Conservation (phyloP, 2,329 filamentous ascomycete species). For the Xylariomycetidae sp. region DNA sequence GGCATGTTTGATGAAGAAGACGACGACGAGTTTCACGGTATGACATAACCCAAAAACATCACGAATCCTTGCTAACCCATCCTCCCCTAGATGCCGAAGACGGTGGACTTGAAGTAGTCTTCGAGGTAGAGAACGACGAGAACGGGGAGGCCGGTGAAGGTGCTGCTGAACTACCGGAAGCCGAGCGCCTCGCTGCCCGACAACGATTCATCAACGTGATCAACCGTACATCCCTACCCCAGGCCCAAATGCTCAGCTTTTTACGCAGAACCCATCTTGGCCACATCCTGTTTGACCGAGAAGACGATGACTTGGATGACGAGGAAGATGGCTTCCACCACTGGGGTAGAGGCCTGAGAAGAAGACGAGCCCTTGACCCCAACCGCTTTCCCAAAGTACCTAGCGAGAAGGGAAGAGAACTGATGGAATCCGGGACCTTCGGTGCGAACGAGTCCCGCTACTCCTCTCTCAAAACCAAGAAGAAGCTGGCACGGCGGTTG, state of each 20-base stretch:
- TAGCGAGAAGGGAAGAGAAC: constrained; percentile 64
- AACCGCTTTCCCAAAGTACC: constrained; percentile 76
- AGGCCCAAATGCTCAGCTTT: constrained; percentile 26
- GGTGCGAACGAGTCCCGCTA: constrained; percentile 54
- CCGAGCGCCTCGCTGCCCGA: constrained; percentile 12
- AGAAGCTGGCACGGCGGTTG: constrained; percentile 62
- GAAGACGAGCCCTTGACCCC: constrained; percentile 38
- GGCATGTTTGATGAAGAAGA: constrained; percentile 21
- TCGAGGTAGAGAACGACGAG: constrained; percentile 26
- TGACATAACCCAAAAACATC: constrained; percentile 1
- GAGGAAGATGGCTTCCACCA: constrained; percentile 24
- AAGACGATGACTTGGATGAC: constrained; percentile 27
- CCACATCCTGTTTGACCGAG: constrained; percentile 29
- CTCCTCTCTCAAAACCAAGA: constrained; percentile 44
- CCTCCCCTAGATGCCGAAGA: constrained; percentile 20
- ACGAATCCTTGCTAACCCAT: constrained; percentile 8
- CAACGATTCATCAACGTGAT: constrained; percentile 20
- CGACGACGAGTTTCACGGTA: constrained; percentile 28
- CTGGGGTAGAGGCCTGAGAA: constrained; percentile 38
- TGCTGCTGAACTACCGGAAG: constrained; percentile 11
- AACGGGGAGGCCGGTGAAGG: constrained; percentile 19
- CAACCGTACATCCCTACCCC: constrained; percentile 22
- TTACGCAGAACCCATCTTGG: constrained; percentile 34
- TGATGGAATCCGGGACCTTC: constrained; percentile 81
- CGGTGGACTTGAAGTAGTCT: constrained; percentile 20